A percentile compares a stretch with the other conserved stretches of the same genome.
Evolutionary conservation across 495 filamentous ascomycete genomes (phyloP).

Genomic region (Filosporella fistucella): DNA sequence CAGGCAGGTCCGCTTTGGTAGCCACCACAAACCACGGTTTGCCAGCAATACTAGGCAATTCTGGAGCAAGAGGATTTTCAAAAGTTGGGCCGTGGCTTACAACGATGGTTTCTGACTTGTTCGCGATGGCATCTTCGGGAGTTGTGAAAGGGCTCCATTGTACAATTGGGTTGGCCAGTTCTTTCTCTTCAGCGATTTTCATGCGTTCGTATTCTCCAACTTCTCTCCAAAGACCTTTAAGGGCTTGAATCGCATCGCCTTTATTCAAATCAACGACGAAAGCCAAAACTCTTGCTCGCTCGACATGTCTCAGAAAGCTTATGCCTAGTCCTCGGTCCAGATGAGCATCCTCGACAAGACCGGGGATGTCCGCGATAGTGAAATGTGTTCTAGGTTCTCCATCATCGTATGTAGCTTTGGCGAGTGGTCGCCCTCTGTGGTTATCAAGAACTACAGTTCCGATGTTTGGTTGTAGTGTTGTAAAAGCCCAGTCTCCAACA

Average conservation of each 20-base stretch:
- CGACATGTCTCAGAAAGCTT: constrained; percentile 89
- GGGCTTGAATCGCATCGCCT: constrained; percentile 70
- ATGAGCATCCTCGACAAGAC: constrained; percentile 85
- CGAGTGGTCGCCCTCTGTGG: constrained; percentile 57
- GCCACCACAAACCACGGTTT: constrained; percentile 98
- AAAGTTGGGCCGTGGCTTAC: constrained; percentile 28
- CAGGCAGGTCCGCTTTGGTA: constrained; percentile 84
- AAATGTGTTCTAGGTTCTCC: constrained; percentile 63
- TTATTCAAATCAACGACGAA: constrained; percentile 87
- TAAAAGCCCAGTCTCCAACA: constrained; percentile 95
- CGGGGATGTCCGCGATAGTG: constrained; percentile 94
- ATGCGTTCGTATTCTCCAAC: constrained; percentile 80
- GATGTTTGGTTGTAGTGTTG: constrained; percentile 88
- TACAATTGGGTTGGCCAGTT: constrained; percentile 36
- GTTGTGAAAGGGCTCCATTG: constrained; percentile 18
- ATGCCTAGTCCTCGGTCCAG: constrained; percentile 88
- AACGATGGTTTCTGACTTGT: constrained; percentile 25
- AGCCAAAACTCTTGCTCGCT: constrained; percentile 85
- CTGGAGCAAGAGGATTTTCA: constrained; percentile 19
- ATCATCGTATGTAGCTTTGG: constrained; percentile 24
- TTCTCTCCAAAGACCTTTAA: constrained; percentile 84
- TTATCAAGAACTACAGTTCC: constrained; percentile 91
- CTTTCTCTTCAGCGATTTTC: constrained; percentile 56
- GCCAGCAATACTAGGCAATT: constrained; percentile 59
- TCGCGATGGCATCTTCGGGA: constrained; percentile 15